Conservation (phyloP, 805 yeast genomes). For the Candida tallmaniae region DNA sequence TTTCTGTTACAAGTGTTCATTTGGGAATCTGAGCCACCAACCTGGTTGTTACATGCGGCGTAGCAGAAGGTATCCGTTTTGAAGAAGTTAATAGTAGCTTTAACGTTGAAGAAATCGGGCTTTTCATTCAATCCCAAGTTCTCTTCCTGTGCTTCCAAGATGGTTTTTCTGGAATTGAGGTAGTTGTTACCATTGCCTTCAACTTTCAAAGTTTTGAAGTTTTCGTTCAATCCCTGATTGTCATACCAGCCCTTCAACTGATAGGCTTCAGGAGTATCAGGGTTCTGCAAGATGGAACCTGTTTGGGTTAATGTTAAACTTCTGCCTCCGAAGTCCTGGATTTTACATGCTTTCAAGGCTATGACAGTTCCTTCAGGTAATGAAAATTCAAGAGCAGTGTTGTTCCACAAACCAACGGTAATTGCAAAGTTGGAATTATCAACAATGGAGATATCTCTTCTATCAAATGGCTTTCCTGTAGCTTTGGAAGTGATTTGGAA, state of each 20-base stretch:
- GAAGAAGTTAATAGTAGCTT: slow-evolving; percentile 69
- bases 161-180: slow-evolving; percentile 57
- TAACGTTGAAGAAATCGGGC: slow-evolving; percentile 72
- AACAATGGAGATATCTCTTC: slow-evolving; percentile 83
- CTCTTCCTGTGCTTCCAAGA: slow-evolving; percentile 60
- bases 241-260: slow-evolving; percentile 94
- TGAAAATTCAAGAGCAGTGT: slow-evolving; percentile 72
- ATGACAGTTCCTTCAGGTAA: slow-evolving; percentile 76
- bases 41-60: slow-evolving; percentile 76
- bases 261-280: slow-evolving; percentile 86
- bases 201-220: slow-evolving; percentile 56
- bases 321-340: slow-evolving; percentile 85
- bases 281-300: slow-evolving; percentile 72
- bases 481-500: slow-evolving; percentile 78
- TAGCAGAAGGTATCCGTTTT: slow-evolving; percentile 77
- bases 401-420: slow-evolving; percentile 86
- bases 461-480: slow-evolving; percentile 87
- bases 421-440: slow-evolving; percentile 79
- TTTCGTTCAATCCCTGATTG: slow-evolving; percentile 60
- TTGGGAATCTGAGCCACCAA: slow-evolving; percentile 15
- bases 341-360: slow-evolving; percentile 87
- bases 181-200: slow-evolving; percentile 43
- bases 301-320: slow-evolving; percentile 75
- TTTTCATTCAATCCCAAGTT: slow-evolving; percentile 70
- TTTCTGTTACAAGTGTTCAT: slow-evolving; percentile 65